Percentiles rank a stretch among this genome's conserved stretches.
Conservation (phyloP, 2,329 filamentous ascomycete genomes). For the Taxawa tesnikishii region DNA sequence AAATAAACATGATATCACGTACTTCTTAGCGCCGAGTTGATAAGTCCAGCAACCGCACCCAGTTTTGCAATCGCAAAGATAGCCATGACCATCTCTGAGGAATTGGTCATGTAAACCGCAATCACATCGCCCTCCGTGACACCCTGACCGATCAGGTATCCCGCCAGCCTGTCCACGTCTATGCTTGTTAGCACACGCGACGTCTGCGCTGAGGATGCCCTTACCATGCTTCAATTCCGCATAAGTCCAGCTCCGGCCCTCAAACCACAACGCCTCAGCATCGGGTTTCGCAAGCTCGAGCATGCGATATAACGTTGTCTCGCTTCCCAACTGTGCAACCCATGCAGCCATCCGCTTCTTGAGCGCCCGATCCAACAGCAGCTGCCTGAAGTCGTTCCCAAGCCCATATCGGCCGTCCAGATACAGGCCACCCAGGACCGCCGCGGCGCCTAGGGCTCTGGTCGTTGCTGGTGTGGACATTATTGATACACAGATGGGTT, state of each 20-base stretch:
- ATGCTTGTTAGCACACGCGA: neutral
- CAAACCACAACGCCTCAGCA: neutral
- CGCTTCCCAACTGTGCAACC: neutral
- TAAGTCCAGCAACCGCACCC: constrained; percentile 69
- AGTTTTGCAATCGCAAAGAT: constrained; percentile 71
- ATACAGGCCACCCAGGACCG: neutral
- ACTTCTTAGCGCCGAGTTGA: constrained; percentile 59
- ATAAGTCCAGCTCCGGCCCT: neutral
- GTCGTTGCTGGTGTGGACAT: too few relatives aligned
- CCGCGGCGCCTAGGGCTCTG: neutral
- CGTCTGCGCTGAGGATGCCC: neutral
- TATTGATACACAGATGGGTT: too few relatives aligned
- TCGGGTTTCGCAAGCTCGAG: neutral
- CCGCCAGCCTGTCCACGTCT: neutral
- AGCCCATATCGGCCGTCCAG: neutral
- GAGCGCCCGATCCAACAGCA: neutral
- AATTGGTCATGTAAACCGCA: constrained; percentile 71
- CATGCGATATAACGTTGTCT: neutral
- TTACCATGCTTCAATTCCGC: neutral
- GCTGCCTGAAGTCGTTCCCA: neutral
- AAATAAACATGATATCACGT: too few relatives aligned
- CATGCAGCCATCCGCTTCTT: neutral
- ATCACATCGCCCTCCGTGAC: constrained; percentile 64
- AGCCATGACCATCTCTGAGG: constrained; percentile 62
- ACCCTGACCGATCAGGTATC: constrained; percentile 26